Conservation (phyloP, 768 basidiomycete species). For the Leucosporidium creatinivorum region DNA sequence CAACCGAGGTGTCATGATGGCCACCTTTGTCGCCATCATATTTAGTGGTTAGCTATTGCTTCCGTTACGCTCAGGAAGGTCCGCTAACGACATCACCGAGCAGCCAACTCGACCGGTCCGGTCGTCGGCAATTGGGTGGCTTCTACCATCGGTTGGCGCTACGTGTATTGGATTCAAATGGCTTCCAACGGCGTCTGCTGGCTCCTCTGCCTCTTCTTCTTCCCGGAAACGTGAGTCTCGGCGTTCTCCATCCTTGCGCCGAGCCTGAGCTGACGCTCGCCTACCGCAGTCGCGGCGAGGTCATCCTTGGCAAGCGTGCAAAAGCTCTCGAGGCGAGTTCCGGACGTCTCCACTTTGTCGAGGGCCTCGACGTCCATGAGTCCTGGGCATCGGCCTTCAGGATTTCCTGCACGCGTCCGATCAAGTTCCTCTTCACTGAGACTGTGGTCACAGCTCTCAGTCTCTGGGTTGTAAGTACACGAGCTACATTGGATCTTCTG, state of each 20-base stretch:
- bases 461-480: too few species aligned
- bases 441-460: constrained; percentile 19
- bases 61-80: too few species aligned
- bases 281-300: constrained; percentile 24
- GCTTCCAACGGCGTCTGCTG: constrained; percentile 24
- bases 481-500: too few species aligned
- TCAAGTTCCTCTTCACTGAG: constrained; percentile 28
- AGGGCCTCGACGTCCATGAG: constrained; percentile 23
- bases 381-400: constrained; percentile 9
- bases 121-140: constrained; percentile 33
- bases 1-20: constrained; percentile 12
- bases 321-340: constrained; percentile 17
- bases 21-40: constrained; percentile 29
- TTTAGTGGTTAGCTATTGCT: too few species aligned
- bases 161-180: constrained; percentile 36
- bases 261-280: too few species aligned
- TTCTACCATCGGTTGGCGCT: constrained; percentile 31
- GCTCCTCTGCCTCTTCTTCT: constrained; percentile 23
- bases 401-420: constrained; percentile 17
- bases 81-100: too few species aligned
- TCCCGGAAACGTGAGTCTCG: constrained; percentile 25
- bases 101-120: constrained; percentile 33
- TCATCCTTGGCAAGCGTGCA: constrained; percentile 30
- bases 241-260: too few species aligned
- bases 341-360: constrained; percentile 24